Evolutionary conservation across 176 grass and related monocot species (phyloP), one percentile per base, ranked within the genome.

Genomic region (Paspalum notatum): DNA sequence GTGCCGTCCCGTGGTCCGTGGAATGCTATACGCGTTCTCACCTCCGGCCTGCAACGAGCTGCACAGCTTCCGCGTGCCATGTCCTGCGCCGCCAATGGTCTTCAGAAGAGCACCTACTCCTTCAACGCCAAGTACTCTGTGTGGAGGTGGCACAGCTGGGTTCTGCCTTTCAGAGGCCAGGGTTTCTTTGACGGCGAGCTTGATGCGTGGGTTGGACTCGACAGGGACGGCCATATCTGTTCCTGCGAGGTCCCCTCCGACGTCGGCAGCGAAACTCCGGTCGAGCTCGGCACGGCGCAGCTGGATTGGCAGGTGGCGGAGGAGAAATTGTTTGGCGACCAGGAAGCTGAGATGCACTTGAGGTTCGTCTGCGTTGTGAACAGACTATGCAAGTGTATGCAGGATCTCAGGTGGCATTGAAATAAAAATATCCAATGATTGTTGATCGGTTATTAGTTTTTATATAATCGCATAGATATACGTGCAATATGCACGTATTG

Each of bases 141-240:
- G 57, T 82, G 69, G 80, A 72, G 24, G 12, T 41, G 45, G 27
- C 56, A 81, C 1, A 26, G 10, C 18, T 71, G 79, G 79, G 43
- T 10, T 20, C 69, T 82, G 26, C 80, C 68, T 53, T 82, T 82
- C 22, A 2, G 1, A 14, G 20, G 15, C 45, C 57, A 63, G 24
- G 80, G 80, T 25, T 64, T 53, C 80, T 82, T 53, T 52, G 55
- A 73, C 57, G 12, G 6, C 9, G 59, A 40, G 5, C 69, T 82
- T 2, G 69, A 82, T 18, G 69, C 40, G 10, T 81, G 79, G 67
- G 79, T 71, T 0, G 67, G 79, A 10, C 53, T 81, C 22, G 17
- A 61, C 6, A 6, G 9, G 67, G 67, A 72, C 22, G 79, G 68
- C 0, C 62, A 72, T 15, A 50, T 82, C 8, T 82, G 79, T 13